phyloP scores from a whole-genome alignment of 2,329 filamentous ascomycete genomes.

The Lojkania enalia region DNA sequence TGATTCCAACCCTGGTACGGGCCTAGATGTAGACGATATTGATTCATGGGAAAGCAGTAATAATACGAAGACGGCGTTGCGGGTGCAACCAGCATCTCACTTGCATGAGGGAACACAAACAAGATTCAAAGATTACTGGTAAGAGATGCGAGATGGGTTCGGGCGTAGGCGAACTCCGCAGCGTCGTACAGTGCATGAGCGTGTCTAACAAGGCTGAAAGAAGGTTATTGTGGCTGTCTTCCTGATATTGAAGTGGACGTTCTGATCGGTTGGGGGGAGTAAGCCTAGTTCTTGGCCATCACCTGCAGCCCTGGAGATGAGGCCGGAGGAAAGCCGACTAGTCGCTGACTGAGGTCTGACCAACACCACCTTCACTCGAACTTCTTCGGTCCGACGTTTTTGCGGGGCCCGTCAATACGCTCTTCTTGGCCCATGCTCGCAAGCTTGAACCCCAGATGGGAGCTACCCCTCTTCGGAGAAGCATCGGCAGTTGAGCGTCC shows the following conservation, averaged over 20 bases:
- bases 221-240: constrained; percentile 19
- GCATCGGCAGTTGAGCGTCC: constrained; percentile 30
- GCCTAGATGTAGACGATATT: no score
- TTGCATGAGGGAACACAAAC: constrained; percentile 3
- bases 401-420: constrained; percentile 10
- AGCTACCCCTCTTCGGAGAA: constrained; percentile 25
- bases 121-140: constrained; percentile 2
- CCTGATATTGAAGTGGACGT: neutral
- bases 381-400: constrained; percentile 17
- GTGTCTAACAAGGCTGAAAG: constrained; percentile 23
- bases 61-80: neutral
- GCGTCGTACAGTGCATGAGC: constrained; percentile 15
- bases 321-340: constrained; percentile 2
- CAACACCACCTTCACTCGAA: constrained; percentile 19
- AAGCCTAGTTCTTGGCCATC: constrained; percentile 6
- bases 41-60: neutral
- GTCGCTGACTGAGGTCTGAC: constrained; percentile 21
- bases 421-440: constrained; percentile 2
- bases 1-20: no score
- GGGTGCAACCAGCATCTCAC: constrained; percentile 12
- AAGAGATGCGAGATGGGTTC: neutral
- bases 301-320: constrained; percentile 7
- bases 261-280: constrained; percentile 4
- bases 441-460: constrained; percentile 5
- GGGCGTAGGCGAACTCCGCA: constrained; percentile 15